phyloP scores from a whole-genome alignment of 176 grass and related monocot genomes.

The Oryza officinalis region DNA sequence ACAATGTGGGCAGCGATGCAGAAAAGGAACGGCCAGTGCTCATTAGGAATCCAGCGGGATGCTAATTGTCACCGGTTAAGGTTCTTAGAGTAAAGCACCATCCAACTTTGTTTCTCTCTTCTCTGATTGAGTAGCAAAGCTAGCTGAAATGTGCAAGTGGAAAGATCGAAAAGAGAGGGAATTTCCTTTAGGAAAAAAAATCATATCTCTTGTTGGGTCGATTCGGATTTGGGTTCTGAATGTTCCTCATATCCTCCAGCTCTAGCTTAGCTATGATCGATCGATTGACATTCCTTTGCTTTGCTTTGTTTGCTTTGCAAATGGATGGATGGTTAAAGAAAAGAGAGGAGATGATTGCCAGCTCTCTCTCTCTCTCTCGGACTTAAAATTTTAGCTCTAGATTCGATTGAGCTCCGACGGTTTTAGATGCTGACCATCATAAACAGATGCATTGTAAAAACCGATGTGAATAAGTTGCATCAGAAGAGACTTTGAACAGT shows the following conservation, averaged over 20 bases:
- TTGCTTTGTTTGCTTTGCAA: background rate
- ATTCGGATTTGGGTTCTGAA: conserved; percentile 48
- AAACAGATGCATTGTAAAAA: background rate
- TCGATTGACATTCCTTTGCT: conserved; percentile 7
- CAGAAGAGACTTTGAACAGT: background rate
- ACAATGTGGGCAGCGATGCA: background rate
- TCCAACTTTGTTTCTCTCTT: conserved; percentile 3
- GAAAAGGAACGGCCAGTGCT: conserved; percentile 60
- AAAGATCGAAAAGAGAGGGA: background rate
- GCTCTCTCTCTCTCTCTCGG: background rate
- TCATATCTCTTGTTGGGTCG: conserved; percentile 32
- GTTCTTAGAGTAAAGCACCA: conserved; percentile 43
- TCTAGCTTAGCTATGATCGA: conserved; percentile 3
- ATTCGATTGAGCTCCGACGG: background rate
- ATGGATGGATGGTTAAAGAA: conserved; percentile 1
- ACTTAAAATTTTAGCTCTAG: conserved; percentile 32
- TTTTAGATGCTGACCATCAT: background rate
- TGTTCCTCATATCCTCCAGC: conserved; percentile 46
- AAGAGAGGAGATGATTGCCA: background rate
- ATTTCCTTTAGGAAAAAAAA: conserved; percentile 12
- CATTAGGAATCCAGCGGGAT: conserved; percentile 54
- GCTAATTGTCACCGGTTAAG: conserved; percentile 50
- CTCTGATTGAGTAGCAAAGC: background rate
- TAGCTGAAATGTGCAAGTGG: background rate
- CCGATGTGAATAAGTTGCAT: background rate